These are phyloP conservation scores for Myxozyma vanderwaltii DNA, from an alignment of 805 yeast genomes.

Conservation along the genomic window DNA sequence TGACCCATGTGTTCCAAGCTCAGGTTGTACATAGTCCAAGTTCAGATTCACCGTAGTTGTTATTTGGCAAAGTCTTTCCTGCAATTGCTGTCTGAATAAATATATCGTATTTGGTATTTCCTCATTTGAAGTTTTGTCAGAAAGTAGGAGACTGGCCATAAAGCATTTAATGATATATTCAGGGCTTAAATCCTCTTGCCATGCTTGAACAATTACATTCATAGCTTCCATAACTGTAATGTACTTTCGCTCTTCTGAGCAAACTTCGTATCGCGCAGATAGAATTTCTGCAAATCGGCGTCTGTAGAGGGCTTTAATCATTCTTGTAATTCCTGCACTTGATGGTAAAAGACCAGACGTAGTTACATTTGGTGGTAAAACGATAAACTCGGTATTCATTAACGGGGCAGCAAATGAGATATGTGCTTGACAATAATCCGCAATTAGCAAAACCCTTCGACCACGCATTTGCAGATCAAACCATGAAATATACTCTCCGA, in stretches of 20 bases:
- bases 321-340: constrained; percentile 21
- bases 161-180: constrained; percentile 22
- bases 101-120: background rate
- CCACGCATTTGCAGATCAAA: constrained; percentile 27
- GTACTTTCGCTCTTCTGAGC: constrained; percentile 4
- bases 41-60: background rate
- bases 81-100: constrained; percentile 7
- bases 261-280: constrained; percentile 16
- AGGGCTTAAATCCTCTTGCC: constrained; percentile 25
- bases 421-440: constrained; percentile 27
- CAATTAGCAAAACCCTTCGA: constrained; percentile 26
- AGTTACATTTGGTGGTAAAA: constrained; percentile 22
- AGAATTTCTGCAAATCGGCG: constrained; percentile 26
- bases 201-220: constrained; percentile 24
- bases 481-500: constrained; percentile 27
- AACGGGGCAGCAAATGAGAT: constrained; percentile 8
- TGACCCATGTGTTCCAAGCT: too few relatives aligned
- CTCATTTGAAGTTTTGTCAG: background rate
- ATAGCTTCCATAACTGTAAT: constrained; percentile 25
- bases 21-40: background rate
- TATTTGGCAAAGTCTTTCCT: background rate
- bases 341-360: constrained; percentile 20
- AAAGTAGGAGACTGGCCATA: background rate
- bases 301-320: constrained; percentile 25
- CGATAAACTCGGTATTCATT: constrained; percentile 20